Base-by-base conservation (phyloP, 352 stramenopile species). In the Phytophthora pluvialis region DNA sequence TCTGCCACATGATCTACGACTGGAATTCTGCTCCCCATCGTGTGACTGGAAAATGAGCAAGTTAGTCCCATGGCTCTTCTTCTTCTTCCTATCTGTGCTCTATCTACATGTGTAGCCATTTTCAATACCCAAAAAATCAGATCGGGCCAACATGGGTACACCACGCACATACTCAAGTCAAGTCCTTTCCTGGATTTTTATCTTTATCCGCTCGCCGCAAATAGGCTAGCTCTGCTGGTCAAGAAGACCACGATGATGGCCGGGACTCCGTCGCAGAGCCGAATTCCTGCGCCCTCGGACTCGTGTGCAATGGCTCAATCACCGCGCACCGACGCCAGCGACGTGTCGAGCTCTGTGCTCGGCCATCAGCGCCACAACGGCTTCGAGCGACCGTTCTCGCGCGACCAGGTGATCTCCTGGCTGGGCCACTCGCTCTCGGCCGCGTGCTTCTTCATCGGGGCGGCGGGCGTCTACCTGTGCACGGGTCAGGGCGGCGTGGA, bases 321-420 rank as follows among this genome's bases (percentile, higher is more conserved):
- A 21, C 56, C 60, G 9, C 56, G 44, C 39, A 64, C 15, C 32
- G 71, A 26, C 38, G 49, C 18, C n/a, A 62, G 16, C 42, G 60
- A 67, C 32, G 48, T 26, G 8, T 13, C 50, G 7, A 61, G 44
- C 43, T 44, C 70, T 21, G 42, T 77, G 48, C 58, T 83, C 3
- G 75, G 60, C 46, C 52, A 65, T 32, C 77, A 86, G 64, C 86
- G 86, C 25, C 77, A 62, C 65, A 91, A 94, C 48, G 86, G 86
- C 43, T 77, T 94, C 16, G 73, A 91, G 52, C 66, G 67, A 4
- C 88, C 88, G 15, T 89, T 80, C 47, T 91, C 88, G n/a, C 75
- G 78, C 15, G 88, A 96, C 52, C 88, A 96, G 50, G 73, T 91
- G 39, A 78, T 93, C 62, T 87, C 84, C 1, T 93, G 84, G 73